Base-by-base conservation (phyloP, 2,329 filamentous ascomycete species). In the Pseudogymnoascus sp. region DNA sequence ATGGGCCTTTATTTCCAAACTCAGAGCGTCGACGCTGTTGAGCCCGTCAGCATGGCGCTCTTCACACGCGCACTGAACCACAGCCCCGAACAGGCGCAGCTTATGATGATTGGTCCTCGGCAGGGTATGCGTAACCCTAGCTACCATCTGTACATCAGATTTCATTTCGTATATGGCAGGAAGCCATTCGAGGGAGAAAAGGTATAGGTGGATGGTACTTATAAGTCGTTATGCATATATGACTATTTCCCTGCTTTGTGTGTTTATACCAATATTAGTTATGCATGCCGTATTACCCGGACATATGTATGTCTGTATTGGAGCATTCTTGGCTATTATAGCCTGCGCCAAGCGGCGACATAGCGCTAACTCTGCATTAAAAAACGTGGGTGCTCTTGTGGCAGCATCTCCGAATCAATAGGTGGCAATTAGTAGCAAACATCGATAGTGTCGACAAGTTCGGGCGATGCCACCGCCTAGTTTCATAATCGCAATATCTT, bases 1-100 rank as follows among this genome's bases (percentile, higher is more conserved):
- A 69, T 76, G 39, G 75, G 76, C 8, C 47, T 60, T 9, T 65
- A 61, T 47, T 60, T 62, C 50, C 62, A 62, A 18, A 60, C 39
- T n/a, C 60, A 64, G 15, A 62, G 63, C 60, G 60, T 62, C 33
- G 62, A 65, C 5, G 59, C 39, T 35, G 60, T 64, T 4, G 63
- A 65, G 39, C 59, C 65, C 3, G 43, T 61, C 6, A 62, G 60
- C 15, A 62, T 64, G 47, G 63, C 62, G 12, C 47, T 63, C 9
- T 65, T 62, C 37, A 64, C 62, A 5, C 59, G 64, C n/a, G 62
- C 61, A 8, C 43, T 65, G 11, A 60, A 62, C 20, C 60, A 58
- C 14, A 60, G 59, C 2, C 50, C 57, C 2, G 63, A 66, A 6
- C 43, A 65, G 35, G 63, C 61, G 1, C 39, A 64, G 15, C 43